Evolutionary conservation across 257 asterid species (phyloP).

Genomic region (Scutellaria barbata): DNA sequence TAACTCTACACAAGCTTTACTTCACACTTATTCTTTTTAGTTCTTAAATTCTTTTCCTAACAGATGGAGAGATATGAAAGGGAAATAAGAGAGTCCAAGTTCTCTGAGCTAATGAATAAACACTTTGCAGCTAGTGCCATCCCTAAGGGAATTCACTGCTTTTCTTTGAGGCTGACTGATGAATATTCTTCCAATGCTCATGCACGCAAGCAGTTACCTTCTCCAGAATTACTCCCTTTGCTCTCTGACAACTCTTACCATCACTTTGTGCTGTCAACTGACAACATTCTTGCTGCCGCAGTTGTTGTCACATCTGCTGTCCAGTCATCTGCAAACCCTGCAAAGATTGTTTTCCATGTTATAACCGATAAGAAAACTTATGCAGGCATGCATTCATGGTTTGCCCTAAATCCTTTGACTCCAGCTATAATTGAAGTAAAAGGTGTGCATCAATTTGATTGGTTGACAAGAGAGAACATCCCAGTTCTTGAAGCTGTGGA

Average conservation of each 20-base stretch:
- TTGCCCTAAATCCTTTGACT: conserved; percentile 79
- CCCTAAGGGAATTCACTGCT: conserved; percentile 66
- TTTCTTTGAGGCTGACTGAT: conserved; percentile 84
- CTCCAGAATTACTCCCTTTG: conserved; percentile 93
- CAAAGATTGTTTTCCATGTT: conserved; percentile 90
- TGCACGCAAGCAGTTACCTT: conserved; percentile 95
- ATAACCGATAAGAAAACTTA: conserved; percentile 98
- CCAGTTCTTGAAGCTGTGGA: conserved; percentile 98
- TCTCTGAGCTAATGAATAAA: conserved; percentile 71
- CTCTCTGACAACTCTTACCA: conserved; percentile 86
- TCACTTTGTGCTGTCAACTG: conserved; percentile 89
- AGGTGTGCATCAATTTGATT: conserved; percentile 98
- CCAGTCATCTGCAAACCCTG: conserved; percentile 72
- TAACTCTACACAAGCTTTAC: conserved; percentile 4
- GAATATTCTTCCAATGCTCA: conserved; percentile 97
- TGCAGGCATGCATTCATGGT: conserved; percentile 99
- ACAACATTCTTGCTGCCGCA: conserved; percentile 94
- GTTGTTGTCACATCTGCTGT: conserved; percentile 88
- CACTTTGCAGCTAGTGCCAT: conserved; percentile 77
- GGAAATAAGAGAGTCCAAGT: conserved; percentile 69
- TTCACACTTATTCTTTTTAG: conserved; percentile 1
- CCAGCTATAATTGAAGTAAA: conserved; percentile 95
- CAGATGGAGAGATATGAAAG: conserved; percentile 70
- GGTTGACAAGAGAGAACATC: conserved; percentile 95
- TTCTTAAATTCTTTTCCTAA: conserved; percentile 15